Conservation (phyloP, 495 filamentous ascomycete genomes). For the Bathelium albidoporum region DNA sequence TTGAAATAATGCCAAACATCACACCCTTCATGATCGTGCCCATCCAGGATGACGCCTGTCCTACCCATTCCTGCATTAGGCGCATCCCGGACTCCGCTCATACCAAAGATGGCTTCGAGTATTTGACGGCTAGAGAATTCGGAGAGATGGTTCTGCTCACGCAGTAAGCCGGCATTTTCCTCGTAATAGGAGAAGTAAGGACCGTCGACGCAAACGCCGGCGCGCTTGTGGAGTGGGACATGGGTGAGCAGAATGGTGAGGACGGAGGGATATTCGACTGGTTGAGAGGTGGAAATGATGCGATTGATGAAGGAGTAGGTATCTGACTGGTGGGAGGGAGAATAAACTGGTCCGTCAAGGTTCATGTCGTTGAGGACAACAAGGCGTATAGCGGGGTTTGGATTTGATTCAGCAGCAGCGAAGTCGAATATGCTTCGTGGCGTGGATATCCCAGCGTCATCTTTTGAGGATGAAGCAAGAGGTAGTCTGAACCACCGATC, state of each 20-base stretch:
- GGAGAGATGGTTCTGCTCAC: slow-evolving; percentile 86
- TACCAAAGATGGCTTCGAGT: slow-evolving; percentile 68
- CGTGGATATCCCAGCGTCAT: neutral
- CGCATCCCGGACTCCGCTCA: slow-evolving; percentile 49
- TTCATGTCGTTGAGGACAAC: slow-evolving; percentile 85
- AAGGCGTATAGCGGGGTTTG: slow-evolving; percentile 47
- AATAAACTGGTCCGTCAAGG: slow-evolving; percentile 69
- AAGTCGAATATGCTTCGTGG: neutral
- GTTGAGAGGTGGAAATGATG: slow-evolving; percentile 53
- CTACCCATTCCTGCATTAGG: slow-evolving; percentile 49
- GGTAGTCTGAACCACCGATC: slow-evolving; percentile 64
- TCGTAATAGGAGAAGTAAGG: slow-evolving; percentile 66
- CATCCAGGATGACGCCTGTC: slow-evolving; percentile 70
- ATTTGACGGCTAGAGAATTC: slow-evolving; percentile 54
- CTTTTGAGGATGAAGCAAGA: neutral
- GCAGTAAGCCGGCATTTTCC: slow-evolving; percentile 55
- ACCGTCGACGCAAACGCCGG: slow-evolving; percentile 72
- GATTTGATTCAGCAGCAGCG: slow-evolving; percentile 27
- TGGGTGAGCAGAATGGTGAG: slow-evolving; percentile 84
- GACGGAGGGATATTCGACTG: slow-evolving; percentile 54
- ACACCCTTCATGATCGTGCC: slow-evolving; percentile 91
- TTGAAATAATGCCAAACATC: slow-evolving; percentile 74
- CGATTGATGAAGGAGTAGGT: slow-evolving; percentile 71
- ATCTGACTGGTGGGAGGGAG: slow-evolving; percentile 51
- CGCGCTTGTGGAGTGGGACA: slow-evolving; percentile 75